Evolutionary conservation across 345 rosid species (phyloP), one percentile per base, ranked within the genome.

Genomic region (Anacardium occidentale): DNA sequence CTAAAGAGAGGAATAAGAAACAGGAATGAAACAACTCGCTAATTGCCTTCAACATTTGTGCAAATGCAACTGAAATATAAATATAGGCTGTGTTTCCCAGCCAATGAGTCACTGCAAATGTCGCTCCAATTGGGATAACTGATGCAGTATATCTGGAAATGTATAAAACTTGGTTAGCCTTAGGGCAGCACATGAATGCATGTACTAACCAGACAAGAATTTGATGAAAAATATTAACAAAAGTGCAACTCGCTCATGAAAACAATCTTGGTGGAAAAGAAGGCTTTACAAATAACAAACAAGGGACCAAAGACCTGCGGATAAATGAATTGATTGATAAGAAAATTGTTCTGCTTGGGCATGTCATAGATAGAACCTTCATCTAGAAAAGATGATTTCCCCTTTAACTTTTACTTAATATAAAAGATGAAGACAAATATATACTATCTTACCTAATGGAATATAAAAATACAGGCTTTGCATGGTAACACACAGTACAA

Each of bases 51-150:
- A 94, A 70, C 98, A 92, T 94, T 86, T 94, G 98, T 0, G 97
- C 98, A 82, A 94, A 94, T n/a, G 97, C 85, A 75, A 94, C 98
- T 48, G 98, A 94, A 29, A 94, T 94, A 81, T 94, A 89, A 8
- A 94, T 91, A 80, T 94, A 94, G 73, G 97, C 98, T 68, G 97
- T 90, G 85, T 94, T 94, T 74, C 98, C 98, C 34, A 94, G 85
- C 98, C 98, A 94, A 65, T 92, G 98, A 70, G 98, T 92, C 97
- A 92, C 89, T 9, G 98, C 98, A 82, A 94, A 94, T 86, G 81
- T 94, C 18, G 97, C 94, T 72, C 97, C 98, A 76, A 94, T 94
- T 40, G 98, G 98, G 73, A 92, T 68, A 74, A 94, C 97, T 52
- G 98, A 94, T 53, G 90, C 83, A 62, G 79, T 58, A 74, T 92